Percentiles rank a stretch among this genome's conserved stretches.
These are phyloP conservation scores for Voacanga thouarsii DNA, from an alignment of 257 asterid genomes.

Conservation along the genomic window DNA sequence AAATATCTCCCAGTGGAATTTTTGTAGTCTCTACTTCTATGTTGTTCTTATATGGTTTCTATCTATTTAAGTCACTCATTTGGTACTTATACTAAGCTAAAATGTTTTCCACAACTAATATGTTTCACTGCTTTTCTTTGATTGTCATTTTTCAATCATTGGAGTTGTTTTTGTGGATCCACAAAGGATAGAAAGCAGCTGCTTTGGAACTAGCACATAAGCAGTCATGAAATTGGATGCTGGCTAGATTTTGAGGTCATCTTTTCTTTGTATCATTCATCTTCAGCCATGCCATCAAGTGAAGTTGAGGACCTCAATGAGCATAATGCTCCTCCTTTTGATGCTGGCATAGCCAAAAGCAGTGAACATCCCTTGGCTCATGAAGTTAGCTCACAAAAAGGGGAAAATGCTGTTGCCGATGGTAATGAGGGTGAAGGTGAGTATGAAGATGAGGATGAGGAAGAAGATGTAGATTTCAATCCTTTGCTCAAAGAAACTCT, in stretches of 20 bases:
- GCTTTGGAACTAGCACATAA: not conserved
- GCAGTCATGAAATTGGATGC: slow-evolving; percentile 15
- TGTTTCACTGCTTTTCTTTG: no score
- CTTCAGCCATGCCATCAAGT: slow-evolving; percentile 29
- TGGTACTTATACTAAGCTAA: not conserved
- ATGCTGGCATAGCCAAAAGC: slow-evolving; percentile 24
- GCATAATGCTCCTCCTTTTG: slow-evolving; percentile 23
- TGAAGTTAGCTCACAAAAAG: slow-evolving; percentile 35
- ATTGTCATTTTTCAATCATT: not conserved
- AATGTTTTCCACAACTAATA: not conserved
- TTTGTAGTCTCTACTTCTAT: not conserved
- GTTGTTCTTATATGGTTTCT: not conserved
- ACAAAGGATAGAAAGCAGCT: slow-evolving; percentile 1
- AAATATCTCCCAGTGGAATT: not conserved
- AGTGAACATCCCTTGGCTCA: slow-evolving; percentile 28
- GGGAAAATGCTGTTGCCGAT: slow-evolving; percentile 25
- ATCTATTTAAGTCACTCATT: not conserved
- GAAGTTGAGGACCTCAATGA: slow-evolving; percentile 33
- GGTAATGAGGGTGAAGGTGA: slow-evolving; percentile 29
- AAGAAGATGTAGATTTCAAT: slow-evolving; percentile 85
- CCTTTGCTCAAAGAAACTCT: slow-evolving; percentile 64
- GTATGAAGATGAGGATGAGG: slow-evolving; percentile 57
- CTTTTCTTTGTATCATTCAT: slow-evolving; percentile 18
- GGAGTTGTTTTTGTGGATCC: not conserved
- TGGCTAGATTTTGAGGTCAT: not conserved